Conservation (phyloP, 2,329 filamentous ascomycete genomes). For the Calonectria hawksworthii region DNA sequence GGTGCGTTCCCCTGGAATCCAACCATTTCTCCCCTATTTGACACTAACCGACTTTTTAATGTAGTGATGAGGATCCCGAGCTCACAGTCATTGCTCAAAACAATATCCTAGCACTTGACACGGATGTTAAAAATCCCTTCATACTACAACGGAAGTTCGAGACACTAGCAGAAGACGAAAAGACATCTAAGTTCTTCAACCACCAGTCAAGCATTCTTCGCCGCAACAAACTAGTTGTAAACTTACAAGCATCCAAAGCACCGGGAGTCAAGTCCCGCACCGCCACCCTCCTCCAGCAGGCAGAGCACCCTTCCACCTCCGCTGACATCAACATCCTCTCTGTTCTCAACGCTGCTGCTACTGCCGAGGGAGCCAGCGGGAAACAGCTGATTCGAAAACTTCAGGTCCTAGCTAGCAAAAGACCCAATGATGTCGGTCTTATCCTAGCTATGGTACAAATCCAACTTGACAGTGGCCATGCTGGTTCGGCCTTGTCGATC, state of each 20-base stretch:
- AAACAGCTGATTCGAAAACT: constrained; percentile 79
- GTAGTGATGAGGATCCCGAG: constrained; percentile 76
- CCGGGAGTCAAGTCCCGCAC: constrained; percentile 69
- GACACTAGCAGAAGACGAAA: constrained; percentile 64
- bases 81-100: constrained; percentile 76
- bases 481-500: constrained; percentile 79
- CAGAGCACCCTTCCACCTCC: constrained; percentile 46
- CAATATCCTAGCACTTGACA: constrained; percentile 66
- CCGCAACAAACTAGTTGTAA: constrained; percentile 75
- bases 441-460: constrained; percentile 85
- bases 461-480: constrained; percentile 80
- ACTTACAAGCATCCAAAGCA: constrained; percentile 77
- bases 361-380: constrained; percentile 73
- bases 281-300: constrained; percentile 53
- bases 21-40: neutral
- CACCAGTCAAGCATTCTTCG: constrained; percentile 72
- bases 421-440: constrained; percentile 85
- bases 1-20: constrained; percentile 61
- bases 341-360: constrained; percentile 78
- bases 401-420: constrained; percentile 76
- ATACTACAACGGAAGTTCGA: constrained; percentile 74
- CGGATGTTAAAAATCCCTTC: constrained; percentile 72
- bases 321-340: constrained; percentile 59
- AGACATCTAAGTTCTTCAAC: constrained; percentile 77
- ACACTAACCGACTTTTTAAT: constrained; percentile 46